Evolutionary conservation across 495 filamentous ascomycete genomes (phyloP).

Genomic region (Penicillium simplicissimum): DNA sequence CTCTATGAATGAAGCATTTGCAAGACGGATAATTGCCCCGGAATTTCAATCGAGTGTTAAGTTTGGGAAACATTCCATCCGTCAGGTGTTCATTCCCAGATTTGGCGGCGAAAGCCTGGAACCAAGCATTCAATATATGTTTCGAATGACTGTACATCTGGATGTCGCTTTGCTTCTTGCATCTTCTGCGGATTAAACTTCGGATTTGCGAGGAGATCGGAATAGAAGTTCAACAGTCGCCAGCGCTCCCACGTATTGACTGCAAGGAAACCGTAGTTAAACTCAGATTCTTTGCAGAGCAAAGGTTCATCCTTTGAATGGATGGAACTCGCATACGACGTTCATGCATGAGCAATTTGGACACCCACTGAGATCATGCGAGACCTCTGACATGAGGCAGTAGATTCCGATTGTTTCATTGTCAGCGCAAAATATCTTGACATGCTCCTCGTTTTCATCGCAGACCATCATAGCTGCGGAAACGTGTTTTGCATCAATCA

Average conservation of each 20-base stretch:
- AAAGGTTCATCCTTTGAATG: background rate
- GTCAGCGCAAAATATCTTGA: too few species aligned
- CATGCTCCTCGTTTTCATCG: too few species aligned
- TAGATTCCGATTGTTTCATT: conserved; percentile 1
- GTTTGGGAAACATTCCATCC: conserved; percentile 4
- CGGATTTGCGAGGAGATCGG: background rate
- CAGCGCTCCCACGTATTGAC: background rate
- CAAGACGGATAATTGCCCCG: background rate
- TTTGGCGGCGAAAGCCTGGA: background rate
- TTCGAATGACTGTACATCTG: background rate
- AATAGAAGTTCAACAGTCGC: background rate
- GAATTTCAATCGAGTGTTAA: background rate
- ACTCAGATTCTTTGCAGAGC: background rate
- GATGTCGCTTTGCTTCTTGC: conserved; percentile 2
- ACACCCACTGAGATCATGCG: background rate
- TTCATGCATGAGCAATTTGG: background rate
- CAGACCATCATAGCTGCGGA: too few species aligned
- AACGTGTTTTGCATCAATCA: too few species aligned
- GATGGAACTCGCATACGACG: background rate
- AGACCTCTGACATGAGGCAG: conserved; percentile 3
- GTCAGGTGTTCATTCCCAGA: background rate
- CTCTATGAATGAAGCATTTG: background rate
- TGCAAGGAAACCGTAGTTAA: background rate
- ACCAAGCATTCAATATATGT: background rate
- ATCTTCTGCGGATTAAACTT: conserved; percentile 1